Evolutionary conservation across 176 grass and related monocot genomes (phyloP), one percentile per base, ranked within the genome.

Genomic region (Aechmea fasciata): DNA sequence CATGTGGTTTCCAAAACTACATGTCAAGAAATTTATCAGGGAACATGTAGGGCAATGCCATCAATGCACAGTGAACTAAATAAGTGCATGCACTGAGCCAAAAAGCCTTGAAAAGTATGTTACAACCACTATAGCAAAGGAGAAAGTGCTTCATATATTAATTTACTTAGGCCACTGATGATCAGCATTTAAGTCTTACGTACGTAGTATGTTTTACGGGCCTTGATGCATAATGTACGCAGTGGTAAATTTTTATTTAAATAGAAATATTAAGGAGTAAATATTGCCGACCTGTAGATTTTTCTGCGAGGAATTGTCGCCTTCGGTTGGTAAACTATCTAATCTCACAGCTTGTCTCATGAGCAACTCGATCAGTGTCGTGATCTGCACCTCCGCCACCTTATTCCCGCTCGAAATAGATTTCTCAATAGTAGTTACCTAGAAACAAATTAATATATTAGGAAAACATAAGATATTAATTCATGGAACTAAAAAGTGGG

Each of bases 341-440:
- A 97, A 75, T 87, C 85, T 97, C 81, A 92, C 89, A 5, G 89
- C 93, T 69, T 90, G 89, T 65, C 86, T 85, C 89, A 92, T 97
- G 68, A 97, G 80, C 78, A 97, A 77, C 68, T 97, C 93, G 69
- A 92, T 85, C 72, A 97, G 76, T 65, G 93, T 90, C 48, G 93
- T 97, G 75, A 97, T 97, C 69, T 92, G 93, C 78, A 97, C 81
- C 76, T 97, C 93, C 9, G 89, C 89, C 33, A 92, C 89, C 53
- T 90, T 90, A 50, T 68, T 90, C 71, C 93, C 89, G n/a, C 83
- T 82, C 2, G 71, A 61, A 69, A 96, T 71, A 3, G 86, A 96
- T 75, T 81, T 92, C 73, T 96, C 88, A 54, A 96, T 92, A 63
- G 76, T 82, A 23, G 67, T 85, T 17, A 92, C 83, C 92, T 96